phyloP scores from a whole-genome alignment of 169 alveolate genomes.

The Perkinsus chesapeaki region DNA sequence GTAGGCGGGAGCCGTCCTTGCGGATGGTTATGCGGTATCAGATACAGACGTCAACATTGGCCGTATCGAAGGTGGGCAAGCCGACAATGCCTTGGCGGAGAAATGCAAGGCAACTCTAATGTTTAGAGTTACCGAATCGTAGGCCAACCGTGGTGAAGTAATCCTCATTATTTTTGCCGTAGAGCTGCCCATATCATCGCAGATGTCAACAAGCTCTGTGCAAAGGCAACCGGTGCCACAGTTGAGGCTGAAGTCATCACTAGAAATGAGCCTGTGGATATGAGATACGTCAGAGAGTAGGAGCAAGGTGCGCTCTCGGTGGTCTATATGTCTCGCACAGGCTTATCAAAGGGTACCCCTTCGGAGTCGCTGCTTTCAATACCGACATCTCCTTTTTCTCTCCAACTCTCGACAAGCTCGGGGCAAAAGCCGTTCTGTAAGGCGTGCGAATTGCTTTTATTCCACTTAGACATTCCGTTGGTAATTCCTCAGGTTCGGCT shows the following conservation, averaged over 20 bases:
- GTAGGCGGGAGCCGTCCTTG: too few relatives aligned
- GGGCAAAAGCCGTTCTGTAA: background rate
- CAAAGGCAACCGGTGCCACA: background rate
- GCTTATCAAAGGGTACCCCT: background rate
- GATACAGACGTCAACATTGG: slow-evolving; percentile 10
- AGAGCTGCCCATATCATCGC: background rate
- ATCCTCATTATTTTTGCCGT: background rate
- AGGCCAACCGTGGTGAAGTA: background rate
- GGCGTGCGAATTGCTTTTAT: background rate
- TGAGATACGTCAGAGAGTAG: background rate
- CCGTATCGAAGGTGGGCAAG: slow-evolving; percentile 10
- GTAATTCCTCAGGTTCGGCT: background rate
- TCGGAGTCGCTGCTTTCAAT: slow-evolving; percentile 6
- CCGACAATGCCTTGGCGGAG: slow-evolving; percentile 6
- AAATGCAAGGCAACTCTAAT: background rate
- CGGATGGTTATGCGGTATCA: too few relatives aligned
- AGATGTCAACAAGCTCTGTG: background rate
- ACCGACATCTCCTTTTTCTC: slow-evolving; percentile 9
- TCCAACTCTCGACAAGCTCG: background rate
- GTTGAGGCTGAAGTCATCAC: background rate
- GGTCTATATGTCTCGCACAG: background rate
- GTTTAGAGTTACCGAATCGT: slow-evolving; percentile 5
- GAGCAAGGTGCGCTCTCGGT: background rate
- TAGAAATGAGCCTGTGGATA: background rate
- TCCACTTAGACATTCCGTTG: background rate